These are phyloP conservation scores for Artemisia tridentata DNA, from an alignment of 129 eudicot genomes.

Conservation along the genomic window DNA sequence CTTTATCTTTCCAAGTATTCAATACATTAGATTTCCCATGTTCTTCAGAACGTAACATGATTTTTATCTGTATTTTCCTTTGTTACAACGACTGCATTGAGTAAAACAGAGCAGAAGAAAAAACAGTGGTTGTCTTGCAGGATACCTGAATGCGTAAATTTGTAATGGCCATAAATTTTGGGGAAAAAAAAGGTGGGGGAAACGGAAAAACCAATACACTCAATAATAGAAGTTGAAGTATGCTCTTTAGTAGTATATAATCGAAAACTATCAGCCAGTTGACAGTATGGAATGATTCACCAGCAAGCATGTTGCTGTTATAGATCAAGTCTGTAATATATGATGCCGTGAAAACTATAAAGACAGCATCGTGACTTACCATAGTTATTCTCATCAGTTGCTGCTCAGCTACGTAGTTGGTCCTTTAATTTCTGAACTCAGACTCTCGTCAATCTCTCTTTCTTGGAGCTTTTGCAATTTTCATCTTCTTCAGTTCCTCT, in stretches of 20 bases:
- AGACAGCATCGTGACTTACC: conserved; percentile 14
- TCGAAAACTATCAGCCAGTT: not conserved
- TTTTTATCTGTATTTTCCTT: no score
- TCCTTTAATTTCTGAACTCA: not conserved
- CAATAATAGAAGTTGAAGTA: not conserved
- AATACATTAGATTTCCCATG: no score
- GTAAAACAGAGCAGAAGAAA: no score
- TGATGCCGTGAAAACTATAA: not conserved
- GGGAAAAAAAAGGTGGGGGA: no score
- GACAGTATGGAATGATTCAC: no score
- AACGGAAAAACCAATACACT: not conserved
- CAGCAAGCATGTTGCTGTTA: not conserved
- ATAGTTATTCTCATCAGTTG: conserved; percentile 31
- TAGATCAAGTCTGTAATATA: not conserved
- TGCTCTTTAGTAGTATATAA: not conserved
- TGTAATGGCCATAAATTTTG: no score
- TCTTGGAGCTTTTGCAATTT: not conserved
- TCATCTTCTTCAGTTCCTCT: not conserved
- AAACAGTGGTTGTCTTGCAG: no score
- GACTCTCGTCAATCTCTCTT: not conserved
- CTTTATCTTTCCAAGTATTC: no score
- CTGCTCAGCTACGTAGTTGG: conserved; percentile 4
- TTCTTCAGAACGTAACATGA: no score
- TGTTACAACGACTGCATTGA: no score
- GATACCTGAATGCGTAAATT: no score